Evolutionary conservation across 106 monocot species (phyloP), one percentile per base, ranked within the genome.

Genomic region (Chionographis japonica): DNA sequence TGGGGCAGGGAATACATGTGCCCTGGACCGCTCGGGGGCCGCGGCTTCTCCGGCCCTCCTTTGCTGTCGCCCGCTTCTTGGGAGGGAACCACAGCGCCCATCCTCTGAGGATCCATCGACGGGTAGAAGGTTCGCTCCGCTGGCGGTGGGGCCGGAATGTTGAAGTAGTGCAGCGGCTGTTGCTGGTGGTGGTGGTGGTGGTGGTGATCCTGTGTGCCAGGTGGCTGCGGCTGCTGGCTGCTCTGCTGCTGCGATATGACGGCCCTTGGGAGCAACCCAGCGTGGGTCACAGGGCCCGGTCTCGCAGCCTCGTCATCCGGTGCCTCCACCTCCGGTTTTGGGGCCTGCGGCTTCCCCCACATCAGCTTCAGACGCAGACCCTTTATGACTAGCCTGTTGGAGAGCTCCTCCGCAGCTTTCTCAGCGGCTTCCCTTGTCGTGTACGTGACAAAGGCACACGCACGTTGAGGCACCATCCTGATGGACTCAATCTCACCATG

Each of bases 51-150:
- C 18, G 63, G 14, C 12, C 57, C 72, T 2, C 49, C 56, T 60
- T 82, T 81, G 54, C 62, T 68, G 4, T 74, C 82, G 13, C 59
- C 56, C 10, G 77, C 73, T 19, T 94, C 94, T 56, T 82, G 85
- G 15, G 87, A 71, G 7, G 67, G 75, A 1, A 88, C 81, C 13
- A 93, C 10, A 42, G 93, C 90, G 13, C 98, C 98, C 98, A 99
- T 99, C 54, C 98, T 87, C 77, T 88, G 98, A 16, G 98, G 98
- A 70, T 99, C 98, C 93, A 93, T 93, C 2, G 93, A 99, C 3
- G 98, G 98, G 56, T 99, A 99, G 43, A 79, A 75, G 1, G 79
- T 68, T 20, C 95, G 76, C 36, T 88, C 86, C 0, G 83, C 36
- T 12, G 71, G 73, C 9, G 80, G 72, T 5, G 86, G 90, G 6